phyloP scores from a whole-genome alignment of 805 yeast species.

The Vanderwaltozyma yarrowii region DNA sequence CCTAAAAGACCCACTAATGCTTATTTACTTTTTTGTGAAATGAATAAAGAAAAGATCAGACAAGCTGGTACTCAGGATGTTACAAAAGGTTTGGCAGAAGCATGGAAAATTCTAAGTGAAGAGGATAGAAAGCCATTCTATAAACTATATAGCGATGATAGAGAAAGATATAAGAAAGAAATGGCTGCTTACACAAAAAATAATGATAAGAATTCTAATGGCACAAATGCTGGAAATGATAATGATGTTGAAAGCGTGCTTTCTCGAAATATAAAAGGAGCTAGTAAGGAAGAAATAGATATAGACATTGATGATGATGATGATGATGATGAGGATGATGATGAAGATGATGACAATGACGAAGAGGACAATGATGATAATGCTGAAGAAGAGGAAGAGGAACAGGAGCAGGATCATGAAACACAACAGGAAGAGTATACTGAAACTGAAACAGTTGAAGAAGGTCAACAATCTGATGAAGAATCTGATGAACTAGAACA shows the following conservation, averaged over 20 bases:
- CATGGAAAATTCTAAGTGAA: slow-evolving; percentile 68
- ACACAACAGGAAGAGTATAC: slow-evolving; percentile 1
- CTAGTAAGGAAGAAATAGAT: slow-evolving; percentile 11
- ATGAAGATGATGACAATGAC: neutral
- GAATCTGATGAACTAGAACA: neutral
- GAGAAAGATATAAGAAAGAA: slow-evolving; percentile 62
- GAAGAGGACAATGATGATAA: neutral
- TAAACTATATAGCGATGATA: slow-evolving; percentile 68
- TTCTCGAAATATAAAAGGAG: neutral
- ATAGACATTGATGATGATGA: slow-evolving; percentile 11
- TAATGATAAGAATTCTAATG: slow-evolving; percentile 11
- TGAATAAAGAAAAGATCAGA: slow-evolving; percentile 65
- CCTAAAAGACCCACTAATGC: slow-evolving; percentile 91
- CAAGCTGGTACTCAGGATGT: slow-evolving; percentile 53
- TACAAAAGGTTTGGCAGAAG: slow-evolving; percentile 70
- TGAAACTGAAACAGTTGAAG: slow-evolving; percentile 4
- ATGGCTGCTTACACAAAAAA: slow-evolving; percentile 40
- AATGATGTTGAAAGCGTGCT: slow-evolving; percentile 10
- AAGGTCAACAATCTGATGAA: too few relatives aligned
- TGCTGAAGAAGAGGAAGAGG: neutral
- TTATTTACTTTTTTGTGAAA: slow-evolving; percentile 76
- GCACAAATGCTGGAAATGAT: slow-evolving; percentile 9
- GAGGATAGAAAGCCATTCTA: slow-evolving; percentile 65
- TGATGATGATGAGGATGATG: slow-evolving; percentile 3
- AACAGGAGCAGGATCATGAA: too few relatives aligned